Evolutionary conservation across 2,329 filamentous ascomycete species (phyloP).

Genomic region (Sporothrix brasiliensis): DNA sequence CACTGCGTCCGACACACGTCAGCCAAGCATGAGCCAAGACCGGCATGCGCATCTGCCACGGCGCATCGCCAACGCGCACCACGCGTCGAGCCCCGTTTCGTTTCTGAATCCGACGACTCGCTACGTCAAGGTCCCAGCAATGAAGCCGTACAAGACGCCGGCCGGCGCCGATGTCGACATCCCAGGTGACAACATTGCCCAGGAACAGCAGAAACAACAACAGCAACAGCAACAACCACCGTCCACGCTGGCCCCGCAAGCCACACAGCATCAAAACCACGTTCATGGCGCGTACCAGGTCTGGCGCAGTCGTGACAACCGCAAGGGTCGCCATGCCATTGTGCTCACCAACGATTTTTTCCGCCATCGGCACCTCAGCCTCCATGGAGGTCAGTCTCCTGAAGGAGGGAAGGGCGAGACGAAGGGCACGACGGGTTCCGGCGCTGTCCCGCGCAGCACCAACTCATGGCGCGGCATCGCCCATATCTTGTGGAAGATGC

Average conservation of each 20-base stretch:
- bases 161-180: neutral
- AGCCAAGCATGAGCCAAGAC: constrained; percentile 1
- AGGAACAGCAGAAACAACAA: neutral
- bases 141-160: neutral
- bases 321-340: constrained; percentile 48
- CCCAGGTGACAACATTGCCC: neutral
- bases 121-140: constrained; percentile 33
- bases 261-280: neutral
- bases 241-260: neutral
- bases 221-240: neutral
- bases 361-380: constrained; percentile 10
- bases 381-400: neutral
- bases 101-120: constrained; percentile 37
- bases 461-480: constrained; percentile 39
- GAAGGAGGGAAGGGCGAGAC: neutral
- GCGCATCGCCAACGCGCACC: constrained; percentile 28
- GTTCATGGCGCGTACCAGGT: constrained; percentile 41
- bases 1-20: neutral
- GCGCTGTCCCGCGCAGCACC: constrained; percentile 31
- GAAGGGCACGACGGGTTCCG: neutral
- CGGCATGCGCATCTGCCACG: constrained; percentile 26
- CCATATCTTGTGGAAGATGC: constrained; percentile 44
- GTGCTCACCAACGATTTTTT: constrained; percentile 38
- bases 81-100: constrained; percentile 18
- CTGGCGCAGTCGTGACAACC: constrained; percentile 50